These are phyloP conservation scores for Termitomyces sp. DNA, from an alignment of 768 basidiomycete genomes.

Conservation along the genomic window DNA sequence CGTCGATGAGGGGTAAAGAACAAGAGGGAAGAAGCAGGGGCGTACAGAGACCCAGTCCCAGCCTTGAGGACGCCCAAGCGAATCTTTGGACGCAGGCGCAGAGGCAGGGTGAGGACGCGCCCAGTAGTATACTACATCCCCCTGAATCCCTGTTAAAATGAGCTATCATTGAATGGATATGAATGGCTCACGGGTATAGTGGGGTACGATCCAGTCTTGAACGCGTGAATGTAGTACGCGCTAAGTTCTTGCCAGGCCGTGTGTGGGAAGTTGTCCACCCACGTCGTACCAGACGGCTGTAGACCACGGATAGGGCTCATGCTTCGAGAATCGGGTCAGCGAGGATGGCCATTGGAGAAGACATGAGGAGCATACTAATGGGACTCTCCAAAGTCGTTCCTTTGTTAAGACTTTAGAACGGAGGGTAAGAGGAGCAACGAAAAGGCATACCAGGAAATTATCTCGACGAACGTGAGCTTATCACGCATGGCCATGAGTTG, in stretches of 20 bases:
- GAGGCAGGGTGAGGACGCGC: slow-evolving; percentile 60
- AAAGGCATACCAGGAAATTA: slow-evolving; percentile 57
- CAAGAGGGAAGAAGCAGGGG: slow-evolving; percentile 9
- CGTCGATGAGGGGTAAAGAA: background rate
- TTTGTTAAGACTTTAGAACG: slow-evolving; percentile 12
- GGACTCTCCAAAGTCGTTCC: slow-evolving; percentile 79
- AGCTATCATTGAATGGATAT: background rate
- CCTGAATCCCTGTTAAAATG: slow-evolving; percentile 19
- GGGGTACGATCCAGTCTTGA: slow-evolving; percentile 64
- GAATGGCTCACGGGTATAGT: slow-evolving; percentile 41
- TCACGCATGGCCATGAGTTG: slow-evolving; percentile 58
- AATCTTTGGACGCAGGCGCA: slow-evolving; percentile 41
- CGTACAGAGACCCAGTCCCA: slow-evolving; percentile 50
- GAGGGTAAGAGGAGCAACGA: background rate
- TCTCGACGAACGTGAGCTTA: slow-evolving; percentile 53
- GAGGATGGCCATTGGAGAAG: background rate
- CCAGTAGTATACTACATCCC: slow-evolving; percentile 53
- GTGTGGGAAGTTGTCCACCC: slow-evolving; percentile 41
- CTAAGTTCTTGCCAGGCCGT: slow-evolving; percentile 60
- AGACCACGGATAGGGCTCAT: slow-evolving; percentile 56
- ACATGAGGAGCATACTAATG: slow-evolving; percentile 44
- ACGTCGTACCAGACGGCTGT: slow-evolving; percentile 41
- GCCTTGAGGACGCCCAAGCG: slow-evolving; percentile 43
- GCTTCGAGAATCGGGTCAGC: slow-evolving; percentile 20
- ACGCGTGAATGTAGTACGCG: slow-evolving; percentile 62